Conservation (phyloP, 1,284 basidiomycete genomes). For the Erythrobasidium hasegawianum region DNA sequence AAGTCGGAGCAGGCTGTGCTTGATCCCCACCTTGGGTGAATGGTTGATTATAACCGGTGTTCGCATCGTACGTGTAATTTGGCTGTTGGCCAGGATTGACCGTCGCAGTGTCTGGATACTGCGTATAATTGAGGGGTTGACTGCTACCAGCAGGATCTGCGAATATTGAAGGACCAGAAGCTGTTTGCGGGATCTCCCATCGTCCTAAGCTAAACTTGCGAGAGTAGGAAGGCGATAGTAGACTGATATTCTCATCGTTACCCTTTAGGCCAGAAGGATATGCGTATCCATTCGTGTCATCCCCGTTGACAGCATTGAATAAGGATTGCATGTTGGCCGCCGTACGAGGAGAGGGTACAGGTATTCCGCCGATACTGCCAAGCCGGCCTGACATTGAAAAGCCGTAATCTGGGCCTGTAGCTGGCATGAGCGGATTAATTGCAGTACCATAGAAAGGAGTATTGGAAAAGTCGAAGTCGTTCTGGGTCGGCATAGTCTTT, state of each 20-base stretch:
- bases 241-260: conserved; percentile 7
- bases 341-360: background rate
- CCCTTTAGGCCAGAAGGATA: conserved; percentile 18
- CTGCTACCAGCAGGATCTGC: background rate
- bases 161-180: background rate
- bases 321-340: background rate
- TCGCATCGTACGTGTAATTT: conserved; percentile 19
- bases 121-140: background rate
- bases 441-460: background rate
- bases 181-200: conserved; percentile 30
- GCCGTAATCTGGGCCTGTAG: background rate
- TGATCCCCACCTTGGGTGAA: background rate
- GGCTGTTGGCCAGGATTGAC: conserved; percentile 6
- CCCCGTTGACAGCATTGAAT: conserved; percentile 2
- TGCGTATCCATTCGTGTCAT: background rate
- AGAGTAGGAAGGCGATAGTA: conserved; percentile 22
- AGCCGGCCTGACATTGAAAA: background rate
- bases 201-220: conserved; percentile 27
- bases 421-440: background rate
- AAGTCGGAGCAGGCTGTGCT: conserved; percentile 11
- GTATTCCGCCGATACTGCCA: background rate
- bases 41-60: background rate
- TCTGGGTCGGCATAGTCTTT: background rate
- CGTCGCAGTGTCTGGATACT: background rate
- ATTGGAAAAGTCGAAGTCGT: background rate